These are phyloP conservation scores for Fusarium lateritium DNA, from an alignment of 2,329 filamentous ascomycete genomes.

Conservation along the genomic window DNA sequence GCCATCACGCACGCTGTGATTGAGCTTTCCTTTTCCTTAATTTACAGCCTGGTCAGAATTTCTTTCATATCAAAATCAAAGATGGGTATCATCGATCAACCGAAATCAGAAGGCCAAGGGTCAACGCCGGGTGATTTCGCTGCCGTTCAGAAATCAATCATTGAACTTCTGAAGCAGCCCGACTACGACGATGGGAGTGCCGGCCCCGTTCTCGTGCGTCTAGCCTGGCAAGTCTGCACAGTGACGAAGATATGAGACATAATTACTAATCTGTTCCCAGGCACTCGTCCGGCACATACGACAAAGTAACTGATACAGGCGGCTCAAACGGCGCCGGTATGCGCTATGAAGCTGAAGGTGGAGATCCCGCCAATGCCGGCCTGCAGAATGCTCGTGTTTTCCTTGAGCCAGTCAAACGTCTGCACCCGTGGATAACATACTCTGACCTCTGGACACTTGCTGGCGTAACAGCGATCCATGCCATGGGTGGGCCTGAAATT, in stretches of 20 bases:
- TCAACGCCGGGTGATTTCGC: not conserved
- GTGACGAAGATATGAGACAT: fast-evolving
- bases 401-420: constrained; percentile 14
- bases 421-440: constrained; percentile 18
- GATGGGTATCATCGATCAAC: too few species aligned
- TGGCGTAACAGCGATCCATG: not conserved
- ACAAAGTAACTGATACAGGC: constrained; percentile 7
- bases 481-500: constrained; percentile 4
- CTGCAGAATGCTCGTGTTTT: constrained; percentile 20
- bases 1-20: too few species aligned
- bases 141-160: constrained; percentile 2
- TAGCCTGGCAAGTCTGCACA: constrained; percentile 3
- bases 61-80: too few species aligned
- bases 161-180: constrained; percentile 1
- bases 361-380: constrained; percentile 18
- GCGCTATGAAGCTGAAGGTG: constrained; percentile 21
- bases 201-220: constrained; percentile 16
- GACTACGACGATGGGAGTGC: constrained; percentile 18
- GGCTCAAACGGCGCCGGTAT: constrained; percentile 19
- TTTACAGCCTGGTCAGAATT: too few species aligned
- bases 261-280: not conserved
- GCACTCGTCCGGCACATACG: constrained; percentile 22
- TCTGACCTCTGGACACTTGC: constrained; percentile 18
- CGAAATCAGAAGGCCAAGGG: too few species aligned
- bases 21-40: too few species aligned